phyloP scores from a whole-genome alignment of 345 rosid genomes.

The Atalantia buxifolia region DNA sequence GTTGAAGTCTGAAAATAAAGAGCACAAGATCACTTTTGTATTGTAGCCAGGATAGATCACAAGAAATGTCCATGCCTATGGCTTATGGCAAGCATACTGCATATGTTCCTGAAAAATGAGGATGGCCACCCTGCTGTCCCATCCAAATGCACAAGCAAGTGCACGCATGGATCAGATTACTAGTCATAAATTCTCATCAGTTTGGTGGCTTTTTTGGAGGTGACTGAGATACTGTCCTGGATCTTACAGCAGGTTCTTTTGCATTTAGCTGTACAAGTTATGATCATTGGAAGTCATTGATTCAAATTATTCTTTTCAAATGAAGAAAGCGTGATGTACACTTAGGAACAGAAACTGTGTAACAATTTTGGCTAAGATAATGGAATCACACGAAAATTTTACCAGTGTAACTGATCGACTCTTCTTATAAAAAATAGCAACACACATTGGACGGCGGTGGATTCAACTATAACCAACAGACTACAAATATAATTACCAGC shows the following conservation, averaged over 20 bases:
- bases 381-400: background rate
- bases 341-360: background rate
- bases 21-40: conserved; percentile 9
- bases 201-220: background rate
- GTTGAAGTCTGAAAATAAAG: background rate
- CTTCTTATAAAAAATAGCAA: background rate
- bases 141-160: background rate
- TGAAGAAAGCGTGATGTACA: background rate
- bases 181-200: background rate
- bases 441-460: background rate
- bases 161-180: background rate
- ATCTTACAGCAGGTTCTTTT: conserved; percentile 20
- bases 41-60: background rate
- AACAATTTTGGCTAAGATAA: background rate
- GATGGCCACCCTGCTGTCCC: background rate
- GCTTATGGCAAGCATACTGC: background rate
- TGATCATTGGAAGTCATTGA: background rate
- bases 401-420: background rate
- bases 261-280: conserved; percentile 14
- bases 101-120: background rate
- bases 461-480: background rate
- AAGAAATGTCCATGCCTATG: background rate
- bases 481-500: background rate
- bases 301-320: background rate
- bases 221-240: background rate